Evolutionary conservation across 1,284 basidiomycete genomes (phyloP), one percentile per base, ranked within the genome.

Genomic region (Cystobasidium sp.): DNA sequence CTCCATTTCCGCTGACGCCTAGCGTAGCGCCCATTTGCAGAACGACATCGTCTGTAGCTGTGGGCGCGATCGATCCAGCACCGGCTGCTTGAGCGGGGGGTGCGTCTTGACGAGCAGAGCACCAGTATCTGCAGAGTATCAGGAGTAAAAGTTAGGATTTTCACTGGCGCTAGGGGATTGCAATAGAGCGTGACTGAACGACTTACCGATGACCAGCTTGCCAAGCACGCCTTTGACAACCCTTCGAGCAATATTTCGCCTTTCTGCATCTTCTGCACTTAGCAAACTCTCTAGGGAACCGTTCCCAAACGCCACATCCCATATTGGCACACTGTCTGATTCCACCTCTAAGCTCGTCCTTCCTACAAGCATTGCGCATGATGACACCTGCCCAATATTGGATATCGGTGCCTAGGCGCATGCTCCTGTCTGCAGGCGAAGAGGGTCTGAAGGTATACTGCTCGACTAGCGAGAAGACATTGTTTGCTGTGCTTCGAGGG

Each of bases 311-410:
- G 0, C 96, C 96, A 80, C 97, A 99, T 61, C 91, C 86, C 93
- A 97, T 98, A 82, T 97, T 97, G 5, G 97, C 97, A 85, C 96
- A 99, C 82, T 98, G 97, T 75, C 96, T 85, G 77, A 98, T 95
- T 4, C 97, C 97, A 75, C 94, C 94, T 56, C 91, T 85, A 62
- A 86, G 88, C 76, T 97, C 95, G 81, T 99, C 96, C 85, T 99
- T 99, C 81, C 96, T 86, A 84, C 96, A 99, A 7, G 97, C 96
- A 81, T 99, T 99, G 67, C 97, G 88, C 96, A 99, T 99, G 80
- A 98, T 97, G 14, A 98, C 96, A 3, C 95, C 94, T 0, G 96
- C 96, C 97, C 96, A 99, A 81, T 97, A 98, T 84, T 98, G 94
- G 65, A 99, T 97, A 82, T 98, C 95, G 24, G 86, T 86, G 0